These are phyloP conservation scores for Leccinum longicurvipes DNA, from an alignment of 768 basidiomycete genomes.

Conservation along the genomic window DNA sequence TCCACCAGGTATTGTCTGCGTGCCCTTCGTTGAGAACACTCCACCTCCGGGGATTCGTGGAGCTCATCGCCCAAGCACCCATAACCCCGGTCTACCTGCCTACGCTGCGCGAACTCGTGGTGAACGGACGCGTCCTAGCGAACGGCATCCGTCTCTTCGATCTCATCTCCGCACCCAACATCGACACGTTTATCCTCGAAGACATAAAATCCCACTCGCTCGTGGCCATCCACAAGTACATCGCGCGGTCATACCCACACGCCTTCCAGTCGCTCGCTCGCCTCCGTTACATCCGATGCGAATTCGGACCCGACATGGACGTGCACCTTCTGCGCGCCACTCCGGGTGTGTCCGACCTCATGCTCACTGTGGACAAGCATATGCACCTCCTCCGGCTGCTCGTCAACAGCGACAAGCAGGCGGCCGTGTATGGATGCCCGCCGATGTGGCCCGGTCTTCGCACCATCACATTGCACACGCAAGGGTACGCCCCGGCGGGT, in stretches of 20 bases:
- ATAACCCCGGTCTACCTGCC: constrained; percentile 23
- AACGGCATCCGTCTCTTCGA: constrained; percentile 32
- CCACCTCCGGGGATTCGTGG: constrained; percentile 32
- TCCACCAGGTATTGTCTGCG: constrained; percentile 17
- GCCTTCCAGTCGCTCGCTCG: constrained; percentile 28
- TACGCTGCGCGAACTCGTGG: constrained; percentile 28
- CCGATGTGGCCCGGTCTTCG: constrained; percentile 30
- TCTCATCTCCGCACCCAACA: constrained; percentile 30
- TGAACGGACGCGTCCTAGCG: constrained; percentile 28
- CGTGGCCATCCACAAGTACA: constrained; percentile 27
- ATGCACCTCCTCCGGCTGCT: constrained; percentile 31
- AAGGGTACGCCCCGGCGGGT: constrained; percentile 19
- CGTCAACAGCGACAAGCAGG: constrained; percentile 34
- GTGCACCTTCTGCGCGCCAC: constrained; percentile 31
- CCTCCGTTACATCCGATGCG: constrained; percentile 30
- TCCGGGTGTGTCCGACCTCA: constrained; percentile 31
- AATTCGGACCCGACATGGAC: constrained; percentile 31
- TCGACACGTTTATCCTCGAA: constrained; percentile 31
- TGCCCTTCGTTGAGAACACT: constrained; percentile 24
- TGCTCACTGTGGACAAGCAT: constrained; percentile 29
- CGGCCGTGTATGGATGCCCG: constrained; percentile 23
- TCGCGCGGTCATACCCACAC: constrained; percentile 24
- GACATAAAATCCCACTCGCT: constrained; percentile 29
- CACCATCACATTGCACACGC: constrained; percentile 29
- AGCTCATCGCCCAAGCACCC: constrained; percentile 20